Percentiles rank a stretch among this genome's conserved stretches.
These are phyloP conservation scores for Teunomyces kruisii DNA, from an alignment of 805 yeast genomes.

Conservation along the genomic window DNA sequence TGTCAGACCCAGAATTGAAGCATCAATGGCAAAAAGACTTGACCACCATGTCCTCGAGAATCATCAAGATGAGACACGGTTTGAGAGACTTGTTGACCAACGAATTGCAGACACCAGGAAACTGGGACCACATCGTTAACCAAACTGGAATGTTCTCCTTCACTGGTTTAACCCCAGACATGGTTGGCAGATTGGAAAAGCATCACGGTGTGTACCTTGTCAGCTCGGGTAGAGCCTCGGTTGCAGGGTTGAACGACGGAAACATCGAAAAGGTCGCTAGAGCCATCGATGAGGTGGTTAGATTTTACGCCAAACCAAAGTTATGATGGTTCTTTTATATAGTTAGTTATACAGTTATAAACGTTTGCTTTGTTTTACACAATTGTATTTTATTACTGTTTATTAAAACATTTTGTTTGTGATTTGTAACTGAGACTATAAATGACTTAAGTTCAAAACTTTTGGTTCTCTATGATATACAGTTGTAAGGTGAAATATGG, in stretches of 20 bases:
- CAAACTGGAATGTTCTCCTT: constrained; percentile 98
- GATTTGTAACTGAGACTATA: constrained; percentile 1
- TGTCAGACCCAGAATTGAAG: constrained; percentile 65
- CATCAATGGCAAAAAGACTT: constrained; percentile 83
- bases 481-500: neutral
- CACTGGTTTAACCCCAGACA: constrained; percentile 78
- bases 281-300: constrained; percentile 77
- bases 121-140: constrained; percentile 85
- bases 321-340: constrained; percentile 8
- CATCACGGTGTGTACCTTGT: constrained; percentile 83
- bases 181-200: constrained; percentile 72
- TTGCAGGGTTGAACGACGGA: constrained; percentile 84
- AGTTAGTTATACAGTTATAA: neutral
- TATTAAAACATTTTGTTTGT: neutral
- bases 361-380: neutral
- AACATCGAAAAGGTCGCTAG: constrained; percentile 79
- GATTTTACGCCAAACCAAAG: constrained; percentile 18
- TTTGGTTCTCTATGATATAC: constrained; percentile 1
- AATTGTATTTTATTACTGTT: neutral
- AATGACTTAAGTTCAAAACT: constrained; percentile 1
- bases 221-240: constrained; percentile 83
- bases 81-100: constrained; percentile 58
- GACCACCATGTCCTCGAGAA: constrained; percentile 83
- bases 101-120: constrained; percentile 74
- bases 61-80: constrained; percentile 70